Base-by-base conservation (phyloP, 176 grass and related monocot genomes). In the Phoenix roebelenii region DNA sequence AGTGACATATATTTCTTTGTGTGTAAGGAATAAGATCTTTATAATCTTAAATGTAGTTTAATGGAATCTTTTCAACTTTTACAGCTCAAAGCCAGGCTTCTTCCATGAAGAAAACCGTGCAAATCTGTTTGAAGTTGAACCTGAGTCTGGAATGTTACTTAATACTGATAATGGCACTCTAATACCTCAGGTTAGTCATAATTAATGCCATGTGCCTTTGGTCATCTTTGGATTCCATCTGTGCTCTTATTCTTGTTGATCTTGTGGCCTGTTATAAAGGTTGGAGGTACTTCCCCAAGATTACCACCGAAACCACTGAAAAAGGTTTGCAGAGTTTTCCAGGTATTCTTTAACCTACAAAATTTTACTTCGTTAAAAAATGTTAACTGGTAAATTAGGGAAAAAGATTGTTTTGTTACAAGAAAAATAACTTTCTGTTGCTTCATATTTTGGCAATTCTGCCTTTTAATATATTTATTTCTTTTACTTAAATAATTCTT, bases 31-130 rank as follows among this genome's bases (percentile, higher is more conserved):
- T 29, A 60, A n/a, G 35, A 44, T 44, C 35, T 44, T 14, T 44
- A 44, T 44, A 2, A 44, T 12, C 35, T 44, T 9, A 10, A 44
- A 3, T 22, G 26, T 56, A 7, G 12, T 4, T 57, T 68, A 56
- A 56, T 55, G 26, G 7, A 56, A 25, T 55, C 52, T 59, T 32
- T 66, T 26, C 67, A 57, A 70, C 20, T 39, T 78, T 73, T 66
- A 51, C 82, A 97, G 93, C 76, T 83, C 78, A 57, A 97, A 97
- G 78, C 93, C 93, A 77, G 50, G 81, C 50, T 97, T 97, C 57
- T 97, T 97, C 67, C 93, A 90, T 57, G 93, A 97, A 74, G 93
- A 91, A 77, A 97, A 97, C 61, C 87, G 75, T 67, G 59, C 81
- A 61, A 85, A 73, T 52, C 56, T 97, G 4, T 97, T 97, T 76